These are phyloP conservation scores for Heritiera fomes DNA, from an alignment of 345 rosid genomes.

Conservation along the genomic window DNA sequence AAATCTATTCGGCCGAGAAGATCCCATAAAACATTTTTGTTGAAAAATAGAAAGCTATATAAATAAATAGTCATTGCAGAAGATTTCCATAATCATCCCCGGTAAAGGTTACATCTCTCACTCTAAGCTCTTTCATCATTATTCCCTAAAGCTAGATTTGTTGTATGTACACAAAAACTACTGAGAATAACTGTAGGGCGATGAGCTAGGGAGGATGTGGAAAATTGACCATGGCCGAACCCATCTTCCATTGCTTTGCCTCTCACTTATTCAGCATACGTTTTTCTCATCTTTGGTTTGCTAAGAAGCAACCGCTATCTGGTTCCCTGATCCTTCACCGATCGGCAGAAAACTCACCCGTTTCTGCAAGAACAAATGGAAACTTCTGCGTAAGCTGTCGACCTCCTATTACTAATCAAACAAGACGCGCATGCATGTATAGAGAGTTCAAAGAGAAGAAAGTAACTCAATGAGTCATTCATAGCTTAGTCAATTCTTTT, in stretches of 20 bases:
- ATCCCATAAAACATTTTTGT: background rate
- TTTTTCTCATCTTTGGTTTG: background rate
- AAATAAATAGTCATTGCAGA: too few relatives aligned
- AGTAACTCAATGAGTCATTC: background rate
- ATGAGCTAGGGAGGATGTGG: constrained; percentile 9
- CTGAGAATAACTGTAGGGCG: background rate
- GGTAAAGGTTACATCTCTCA: constrained; percentile 13
- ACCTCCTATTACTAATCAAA: background rate
- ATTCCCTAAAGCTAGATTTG: background rate
- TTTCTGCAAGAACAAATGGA: constrained; percentile 47
- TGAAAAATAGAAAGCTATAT: background rate
- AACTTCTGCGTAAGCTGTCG: background rate
- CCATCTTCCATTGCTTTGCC: background rate
- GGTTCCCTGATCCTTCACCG: constrained; percentile 58
- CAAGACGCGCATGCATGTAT: background rate
- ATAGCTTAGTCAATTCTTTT: background rate
- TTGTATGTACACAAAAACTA: constrained; percentile 11
- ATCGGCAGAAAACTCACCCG: constrained; percentile 76
- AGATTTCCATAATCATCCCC: too few relatives aligned
- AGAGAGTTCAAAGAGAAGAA: background rate
- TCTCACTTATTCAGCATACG: background rate
- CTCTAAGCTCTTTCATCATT: constrained; percentile 19
- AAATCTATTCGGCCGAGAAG: too few relatives aligned
- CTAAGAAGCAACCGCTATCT: constrained; percentile 62
- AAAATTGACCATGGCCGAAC: background rate